Percentiles rank a stretch among this genome's conserved stretches.
These are phyloP conservation scores for Venturia asperata DNA, from an alignment of 2,329 filamentous ascomycete genomes.

Conservation along the genomic window DNA sequence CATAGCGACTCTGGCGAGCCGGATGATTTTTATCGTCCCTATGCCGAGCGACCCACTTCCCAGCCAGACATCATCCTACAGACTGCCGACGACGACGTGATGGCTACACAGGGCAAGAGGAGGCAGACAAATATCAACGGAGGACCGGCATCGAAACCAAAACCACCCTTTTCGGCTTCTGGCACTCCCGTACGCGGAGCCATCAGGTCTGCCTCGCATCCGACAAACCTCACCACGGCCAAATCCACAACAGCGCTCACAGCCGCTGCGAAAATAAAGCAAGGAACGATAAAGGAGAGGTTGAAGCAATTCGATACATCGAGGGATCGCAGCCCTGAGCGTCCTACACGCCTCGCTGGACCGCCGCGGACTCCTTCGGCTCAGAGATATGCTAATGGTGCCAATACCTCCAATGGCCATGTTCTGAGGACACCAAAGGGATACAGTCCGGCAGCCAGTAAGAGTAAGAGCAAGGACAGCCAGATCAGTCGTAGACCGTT, in stretches of 20 bases:
- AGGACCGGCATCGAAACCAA: slow-evolving; percentile 1
- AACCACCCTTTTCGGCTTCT: slow-evolving; percentile 12
- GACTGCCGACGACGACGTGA: slow-evolving; percentile 17
- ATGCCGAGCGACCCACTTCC: slow-evolving; percentile 26
- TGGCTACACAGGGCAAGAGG: slow-evolving; percentile 13
- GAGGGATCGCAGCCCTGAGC: slow-evolving; percentile 11
- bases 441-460: neutral
- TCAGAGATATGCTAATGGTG: neutral
- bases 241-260: slow-evolving; percentile 17
- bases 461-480: slow-evolving; percentile 6
- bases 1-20: slow-evolving; percentile 18
- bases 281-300: slow-evolving; percentile 17
- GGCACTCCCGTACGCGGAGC: slow-evolving; percentile 8
- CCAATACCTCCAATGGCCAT: slow-evolving; percentile 5
- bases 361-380: slow-evolving; percentile 11
- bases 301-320: slow-evolving; percentile 19
- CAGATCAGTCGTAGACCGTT: slow-evolving; percentile 13
- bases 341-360: neutral
- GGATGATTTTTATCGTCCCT: slow-evolving; percentile 22
- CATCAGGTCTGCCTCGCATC: slow-evolving; percentile 15
- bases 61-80: slow-evolving; percentile 19
- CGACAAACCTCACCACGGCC: slow-evolving; percentile 9
- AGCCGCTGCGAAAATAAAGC: slow-evolving; percentile 1
- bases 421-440: neutral
- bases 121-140: slow-evolving; percentile 15